Evolutionary conservation across 2,329 filamentous ascomycete species (phyloP).

Genomic region (Domatiomyces catenatus): DNA sequence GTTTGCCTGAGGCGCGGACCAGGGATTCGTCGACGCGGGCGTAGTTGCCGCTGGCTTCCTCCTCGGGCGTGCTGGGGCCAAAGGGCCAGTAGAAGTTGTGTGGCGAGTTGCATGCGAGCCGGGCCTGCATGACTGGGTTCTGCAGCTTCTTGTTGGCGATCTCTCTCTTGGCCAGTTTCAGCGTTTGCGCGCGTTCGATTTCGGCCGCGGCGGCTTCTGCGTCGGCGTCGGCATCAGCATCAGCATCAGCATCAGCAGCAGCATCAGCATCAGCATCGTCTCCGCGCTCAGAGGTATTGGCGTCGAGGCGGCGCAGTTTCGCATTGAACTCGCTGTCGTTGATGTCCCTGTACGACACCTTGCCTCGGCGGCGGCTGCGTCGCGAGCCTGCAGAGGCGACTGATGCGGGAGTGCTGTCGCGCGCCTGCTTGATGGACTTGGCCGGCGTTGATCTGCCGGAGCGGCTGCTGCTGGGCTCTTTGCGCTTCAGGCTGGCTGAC

Average conservation of each 20-base stretch:
- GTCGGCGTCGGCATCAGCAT: no score
- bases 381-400: slow-evolving; percentile 36
- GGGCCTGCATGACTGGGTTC: slow-evolving; percentile 82
- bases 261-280: slow-evolving; percentile 5
- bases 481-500: slow-evolving; percentile 42
- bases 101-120: slow-evolving; percentile 80
- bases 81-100: slow-evolving; percentile 97
- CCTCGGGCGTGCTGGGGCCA: slow-evolving; percentile 46
- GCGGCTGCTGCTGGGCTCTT: slow-evolving; percentile 22
- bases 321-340: slow-evolving; percentile 76
- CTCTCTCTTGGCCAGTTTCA: slow-evolving; percentile 50
- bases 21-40: slow-evolving; percentile 61
- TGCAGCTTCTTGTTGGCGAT: slow-evolving; percentile 84
- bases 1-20: slow-evolving; percentile 81
- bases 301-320: slow-evolving; percentile 36
- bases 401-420: slow-evolving; percentile 54
- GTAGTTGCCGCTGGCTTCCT: slow-evolving; percentile 32
- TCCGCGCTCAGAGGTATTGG: slow-evolving; percentile 7
- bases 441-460: slow-evolving; percentile 34
- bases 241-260: no score
- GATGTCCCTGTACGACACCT: slow-evolving; percentile 50
- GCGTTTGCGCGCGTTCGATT: slow-evolving; percentile 17
- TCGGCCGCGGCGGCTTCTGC: slow-evolving; percentile 25
- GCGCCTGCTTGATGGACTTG: slow-evolving; percentile 63
- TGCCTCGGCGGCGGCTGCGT: slow-evolving; percentile 29